A percentile compares a stretch with the other conserved stretches of the same genome.
Conservation (phyloP, 2,329 filamentous ascomycete genomes). For the Amphichorda felina region DNA sequence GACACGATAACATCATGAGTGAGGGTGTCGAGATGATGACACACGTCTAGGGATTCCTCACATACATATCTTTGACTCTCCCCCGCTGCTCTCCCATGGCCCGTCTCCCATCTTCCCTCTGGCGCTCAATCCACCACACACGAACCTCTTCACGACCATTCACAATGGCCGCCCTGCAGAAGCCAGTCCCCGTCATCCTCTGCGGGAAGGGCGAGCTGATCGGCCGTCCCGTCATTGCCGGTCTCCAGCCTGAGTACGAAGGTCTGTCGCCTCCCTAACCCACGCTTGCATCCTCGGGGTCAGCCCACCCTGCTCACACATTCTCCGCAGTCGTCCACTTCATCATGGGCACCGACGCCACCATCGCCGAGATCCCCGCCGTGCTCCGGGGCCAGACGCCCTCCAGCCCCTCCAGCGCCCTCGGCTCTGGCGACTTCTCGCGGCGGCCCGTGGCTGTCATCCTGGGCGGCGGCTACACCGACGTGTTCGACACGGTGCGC, state of each 20-base stretch:
- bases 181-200: slow-evolving; percentile 9
- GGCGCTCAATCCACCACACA: too few species aligned
- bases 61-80: too few species aligned
- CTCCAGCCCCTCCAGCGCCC: slow-evolving; percentile 4
- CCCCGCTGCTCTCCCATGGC: too few species aligned
- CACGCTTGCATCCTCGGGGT: background rate
- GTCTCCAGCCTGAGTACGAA: slow-evolving; percentile 13
- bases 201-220: slow-evolving; percentile 12
- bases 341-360: slow-evolving; percentile 6
- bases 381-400: slow-evolving; percentile 8
- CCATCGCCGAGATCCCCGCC: slow-evolving; percentile 9
- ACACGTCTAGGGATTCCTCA: too few species aligned
- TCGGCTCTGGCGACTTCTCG: slow-evolving; percentile 8
- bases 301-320: too few species aligned
- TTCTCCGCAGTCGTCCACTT: slow-evolving; percentile 14
- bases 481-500: slow-evolving; percentile 7
- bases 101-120: too few species aligned
- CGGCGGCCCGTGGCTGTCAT: slow-evolving; percentile 8
- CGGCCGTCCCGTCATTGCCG: slow-evolving; percentile 10
- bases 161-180: background rate
- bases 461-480: slow-evolving; percentile 11
- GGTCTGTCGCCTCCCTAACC: slow-evolving; percentile 8
- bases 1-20: too few species aligned
- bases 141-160: too few species aligned
- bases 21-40: too few species aligned